Evolutionary conservation across 2,329 filamentous ascomycete genomes (phyloP), one percentile per base, ranked within the genome.

Genomic region (Thielaviopsis euricoi): DNA sequence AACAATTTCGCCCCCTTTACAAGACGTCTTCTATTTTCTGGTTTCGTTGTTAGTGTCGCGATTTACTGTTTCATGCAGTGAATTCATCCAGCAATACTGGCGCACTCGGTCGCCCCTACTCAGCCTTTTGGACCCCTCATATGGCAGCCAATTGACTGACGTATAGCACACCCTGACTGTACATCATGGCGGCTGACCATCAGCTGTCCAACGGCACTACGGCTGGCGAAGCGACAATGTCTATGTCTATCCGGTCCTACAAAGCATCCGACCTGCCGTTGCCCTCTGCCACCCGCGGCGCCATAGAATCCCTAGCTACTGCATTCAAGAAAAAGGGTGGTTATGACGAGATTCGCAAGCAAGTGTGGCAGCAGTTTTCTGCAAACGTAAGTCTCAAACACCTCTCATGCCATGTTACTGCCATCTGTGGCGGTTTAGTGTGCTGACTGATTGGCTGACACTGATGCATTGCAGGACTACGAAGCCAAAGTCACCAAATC

Each of bases 321-420:
- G 84, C 79, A 12, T 91, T 90, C 73, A 90, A 90, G 71, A 91
- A 90, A 72, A 89, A 88, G 69, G 87, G 87, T 61, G 85, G 86
- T 59, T 93, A 90, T 66, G 87, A 93, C 69, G 74, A 78, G 15
- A 79, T 90, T 62, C 82, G 87, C 61, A 90, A 89, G 67, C 79
- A 86, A 64, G 77, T 87, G 12, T 89, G 86, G 79, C 80, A 86
- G 52, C 82, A 86, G 59, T 87, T 88, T 63, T 81, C 83, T 65
- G 77, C 79, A 29, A 83, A 81, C 63, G 85, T 88, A 76, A 59
- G 78, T 48, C 12, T 43, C 21, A 19, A 5, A 19, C 10, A 13
- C 4, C 53, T n/a, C 19, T 51, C 23, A 10, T 40, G 13, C n/a
- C n/a, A n/a, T n/a, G n/a, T n/a, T 19, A 26, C 43, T 13, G 43